Evolutionary conservation across 2,329 filamentous ascomycete species (phyloP), one percentile per base, ranked within the genome.

Genomic region (Xenoacremonium recifei): DNA sequence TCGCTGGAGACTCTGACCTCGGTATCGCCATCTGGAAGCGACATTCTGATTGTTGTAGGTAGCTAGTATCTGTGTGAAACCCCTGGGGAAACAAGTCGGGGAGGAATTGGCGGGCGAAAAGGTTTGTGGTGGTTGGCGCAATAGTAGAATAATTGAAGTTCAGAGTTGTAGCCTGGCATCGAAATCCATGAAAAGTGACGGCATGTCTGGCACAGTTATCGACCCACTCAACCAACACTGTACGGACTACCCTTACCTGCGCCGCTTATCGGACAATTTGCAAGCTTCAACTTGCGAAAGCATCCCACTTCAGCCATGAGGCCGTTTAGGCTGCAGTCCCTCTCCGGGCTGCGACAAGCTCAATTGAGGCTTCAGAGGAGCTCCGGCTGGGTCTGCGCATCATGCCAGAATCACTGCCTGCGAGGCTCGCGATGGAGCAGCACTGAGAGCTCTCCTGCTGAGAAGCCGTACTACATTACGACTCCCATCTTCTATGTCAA

Each of bases 401-500:
- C 55, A 44, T 66, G 60, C 47, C 55, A 48, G 40, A 42, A 49
- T 21, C 53, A 50, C 23, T 47, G 47, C 25, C 40, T 44, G 16
- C 42, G 48, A 6, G 41, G 50, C 39, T 49, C 45, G 16, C 61
- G 61, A 45, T 66, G 62, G 59, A 62, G 47, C 43, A 65, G 62
- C 57, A 61, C 61, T 12, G 45, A 53, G 34, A 59, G 51, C 54
- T 56, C 57, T 3, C 40, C 44, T 32, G 27, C 42, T 18, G 53
- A 59, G 47, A 97, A 97, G 71, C 90, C 92, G 7, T 96, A 85
- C 72, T 99, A 97, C 73, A 76, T 96, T 58, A 97, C 93, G 5
- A 95, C 90, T 7, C 93, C 93, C 3, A 99, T 99, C 44, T 99
- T 97, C 73, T 99, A 99, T 67, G 93, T 99, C 71, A 99, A 99